Percentiles rank a stretch among this genome's conserved stretches.
These are phyloP conservation scores for Leishmania braziliensis DNA, from an alignment of 208 protist genomes.

Conservation along the genomic window DNA sequence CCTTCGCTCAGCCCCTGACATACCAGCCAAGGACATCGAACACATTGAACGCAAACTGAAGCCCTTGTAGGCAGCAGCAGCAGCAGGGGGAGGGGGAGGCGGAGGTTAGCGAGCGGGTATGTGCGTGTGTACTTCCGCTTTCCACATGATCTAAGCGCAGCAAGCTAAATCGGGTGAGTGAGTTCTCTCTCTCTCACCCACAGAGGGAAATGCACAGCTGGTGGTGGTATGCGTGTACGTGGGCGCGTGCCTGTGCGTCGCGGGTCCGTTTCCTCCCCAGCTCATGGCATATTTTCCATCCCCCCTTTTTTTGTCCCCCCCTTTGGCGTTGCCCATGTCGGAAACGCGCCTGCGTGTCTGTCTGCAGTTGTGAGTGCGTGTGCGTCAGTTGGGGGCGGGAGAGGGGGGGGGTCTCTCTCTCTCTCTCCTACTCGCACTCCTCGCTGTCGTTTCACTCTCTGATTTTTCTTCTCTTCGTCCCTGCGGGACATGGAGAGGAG, in stretches of 20 bases:
- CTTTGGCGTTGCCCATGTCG: background rate
- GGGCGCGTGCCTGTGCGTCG: background rate
- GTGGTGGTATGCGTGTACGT: background rate
- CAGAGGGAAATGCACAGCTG: no score
- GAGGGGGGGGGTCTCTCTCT: background rate
- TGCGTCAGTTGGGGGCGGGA: background rate
- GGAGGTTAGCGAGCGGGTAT: background rate
- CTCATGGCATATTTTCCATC: background rate
- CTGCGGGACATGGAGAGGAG: background rate
- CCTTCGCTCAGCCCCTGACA: constrained; percentile 44
- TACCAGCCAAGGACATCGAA: constrained; percentile 45
- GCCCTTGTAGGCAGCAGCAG: constrained; percentile 21
- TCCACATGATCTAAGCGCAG: no score
- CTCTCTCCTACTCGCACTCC: background rate
- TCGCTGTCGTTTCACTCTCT: background rate
- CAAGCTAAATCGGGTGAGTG: no score
- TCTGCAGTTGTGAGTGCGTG: background rate
- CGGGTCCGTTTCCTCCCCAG: background rate
- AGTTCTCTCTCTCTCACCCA: no score
- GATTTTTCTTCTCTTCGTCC: background rate
- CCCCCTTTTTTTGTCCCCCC: background rate
- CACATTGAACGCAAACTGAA: constrained; percentile 59
- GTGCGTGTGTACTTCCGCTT: background rate
- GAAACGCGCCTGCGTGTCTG: background rate
- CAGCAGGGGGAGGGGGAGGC: background rate